Percentiles rank a stretch among this genome's conserved stretches.
Evolutionary conservation across 148 eudicot genomes (phyloP).

Genomic region (Rhododendron ovatum): DNA sequence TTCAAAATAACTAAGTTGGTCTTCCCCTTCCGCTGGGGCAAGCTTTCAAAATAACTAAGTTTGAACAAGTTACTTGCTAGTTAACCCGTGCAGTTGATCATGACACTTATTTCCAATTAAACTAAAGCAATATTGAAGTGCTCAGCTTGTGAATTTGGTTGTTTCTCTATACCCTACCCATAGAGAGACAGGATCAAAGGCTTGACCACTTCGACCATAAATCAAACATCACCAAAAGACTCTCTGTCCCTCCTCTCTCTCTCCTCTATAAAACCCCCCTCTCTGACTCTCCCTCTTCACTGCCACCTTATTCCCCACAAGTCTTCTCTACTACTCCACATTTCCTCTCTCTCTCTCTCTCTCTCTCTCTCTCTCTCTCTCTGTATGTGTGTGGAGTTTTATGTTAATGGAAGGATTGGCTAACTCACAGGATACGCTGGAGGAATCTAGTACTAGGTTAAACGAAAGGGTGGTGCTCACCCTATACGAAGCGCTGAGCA

Average conservation of each 20-base stretch:
- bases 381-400: no score
- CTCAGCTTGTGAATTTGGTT: no score
- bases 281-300: not conserved
- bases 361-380: no score
- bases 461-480: conserved; percentile 38
- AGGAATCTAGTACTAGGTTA: conserved; percentile 8
- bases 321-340: not conserved
- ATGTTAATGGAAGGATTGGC: conserved; percentile 32
- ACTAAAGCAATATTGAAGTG: no score
- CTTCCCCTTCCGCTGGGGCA: no score
- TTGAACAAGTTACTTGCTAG: no score
- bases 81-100: no score
- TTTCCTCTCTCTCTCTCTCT: not conserved
- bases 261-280: not conserved
- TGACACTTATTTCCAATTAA: no score
- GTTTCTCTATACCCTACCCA: no score
- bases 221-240: not conserved
- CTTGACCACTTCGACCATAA: not conserved
- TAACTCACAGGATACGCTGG: conserved; percentile 18
- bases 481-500: conserved; percentile 53
- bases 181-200: not conserved
- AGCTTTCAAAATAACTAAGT: no score
- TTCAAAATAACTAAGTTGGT: no score
- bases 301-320: not conserved
- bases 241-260: not conserved